A percentile compares a stretch with the other conserved stretches of the same genome.
phyloP scores from a whole-genome alignment of 768 basidiomycete genomes.

The Suillus hirtellus region DNA sequence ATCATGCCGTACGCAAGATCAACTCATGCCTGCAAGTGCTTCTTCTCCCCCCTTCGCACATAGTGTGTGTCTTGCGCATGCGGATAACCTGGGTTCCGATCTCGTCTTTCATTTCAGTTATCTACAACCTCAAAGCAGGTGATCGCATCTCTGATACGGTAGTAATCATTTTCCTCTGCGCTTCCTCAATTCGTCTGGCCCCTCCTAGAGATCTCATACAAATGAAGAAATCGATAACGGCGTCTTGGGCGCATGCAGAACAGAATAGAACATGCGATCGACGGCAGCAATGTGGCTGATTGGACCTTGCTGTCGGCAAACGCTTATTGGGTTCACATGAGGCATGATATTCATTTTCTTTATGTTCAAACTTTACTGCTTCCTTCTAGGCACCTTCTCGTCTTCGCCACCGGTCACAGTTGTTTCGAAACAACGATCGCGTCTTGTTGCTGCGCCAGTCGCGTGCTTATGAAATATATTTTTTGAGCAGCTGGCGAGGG shows the following conservation, averaged over 20 bases:
- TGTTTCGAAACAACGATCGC: no score
- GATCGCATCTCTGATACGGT: neutral
- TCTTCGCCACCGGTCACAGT: no score
- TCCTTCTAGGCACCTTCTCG: no score
- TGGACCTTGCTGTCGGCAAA: no score
- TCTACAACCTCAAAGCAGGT: neutral
- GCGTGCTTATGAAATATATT: no score
- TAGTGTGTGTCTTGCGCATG: neutral
- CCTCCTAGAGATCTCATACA: neutral
- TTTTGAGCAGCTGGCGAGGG: no score
- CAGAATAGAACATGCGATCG: neutral
- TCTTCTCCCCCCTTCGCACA: neutral
- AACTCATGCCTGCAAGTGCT: neutral
- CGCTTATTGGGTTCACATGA: no score
- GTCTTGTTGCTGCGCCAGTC: no score
- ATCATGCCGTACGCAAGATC: neutral
- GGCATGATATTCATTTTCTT: no score
- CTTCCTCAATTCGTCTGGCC: neutral
- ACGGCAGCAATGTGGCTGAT: neutral
- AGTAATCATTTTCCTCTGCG: neutral
- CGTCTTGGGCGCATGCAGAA: neutral
- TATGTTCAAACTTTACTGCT: no score
- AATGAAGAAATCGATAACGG: constrained; percentile 1
- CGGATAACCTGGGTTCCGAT: neutral
- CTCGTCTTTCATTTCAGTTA: constrained; percentile 2